These are phyloP conservation scores for Diaporthe humulicola DNA, from an alignment of 2,329 filamentous ascomycete species.

Conservation along the genomic window DNA sequence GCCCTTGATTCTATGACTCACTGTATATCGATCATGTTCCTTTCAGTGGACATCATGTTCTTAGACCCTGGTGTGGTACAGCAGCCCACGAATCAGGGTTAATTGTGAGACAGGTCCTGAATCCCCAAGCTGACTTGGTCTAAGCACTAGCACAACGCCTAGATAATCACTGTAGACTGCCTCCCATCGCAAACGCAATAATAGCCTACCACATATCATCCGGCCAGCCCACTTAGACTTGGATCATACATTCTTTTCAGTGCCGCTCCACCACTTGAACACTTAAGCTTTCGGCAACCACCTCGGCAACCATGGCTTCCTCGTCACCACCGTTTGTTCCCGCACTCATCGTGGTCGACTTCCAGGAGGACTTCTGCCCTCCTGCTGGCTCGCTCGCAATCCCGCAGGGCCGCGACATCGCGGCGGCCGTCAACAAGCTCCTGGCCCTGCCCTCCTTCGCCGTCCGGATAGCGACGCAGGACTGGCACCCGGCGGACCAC, in stretches of 20 bases:
- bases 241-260: neutral
- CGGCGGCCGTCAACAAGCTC: slow-evolving; percentile 79
- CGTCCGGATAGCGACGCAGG: slow-evolving; percentile 86
- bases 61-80: neutral
- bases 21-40: neutral
- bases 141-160: too few species aligned
- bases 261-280: neutral
- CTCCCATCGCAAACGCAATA: neutral
- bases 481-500: slow-evolving; percentile 88
- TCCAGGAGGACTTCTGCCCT: slow-evolving; percentile 96
- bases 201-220: neutral
- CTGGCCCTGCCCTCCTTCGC: slow-evolving; percentile 78
- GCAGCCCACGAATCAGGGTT: too few species aligned
- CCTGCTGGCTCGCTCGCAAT: slow-evolving; percentile 90
- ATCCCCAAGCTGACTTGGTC: too few species aligned
- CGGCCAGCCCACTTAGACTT: neutral
- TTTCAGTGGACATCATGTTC: neutral
- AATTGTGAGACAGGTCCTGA: neutral
- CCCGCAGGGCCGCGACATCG: slow-evolving; percentile 77
- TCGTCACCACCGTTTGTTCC: slow-evolving; percentile 55
- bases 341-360: slow-evolving; percentile 81
- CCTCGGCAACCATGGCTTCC: slow-evolving; percentile 30
- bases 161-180: too few species aligned
- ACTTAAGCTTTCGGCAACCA: neutral
- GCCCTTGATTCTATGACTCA: neutral